Base-by-base conservation (phyloP, 176 grass and related monocot genomes). In the Oryza glaberrima region DNA sequence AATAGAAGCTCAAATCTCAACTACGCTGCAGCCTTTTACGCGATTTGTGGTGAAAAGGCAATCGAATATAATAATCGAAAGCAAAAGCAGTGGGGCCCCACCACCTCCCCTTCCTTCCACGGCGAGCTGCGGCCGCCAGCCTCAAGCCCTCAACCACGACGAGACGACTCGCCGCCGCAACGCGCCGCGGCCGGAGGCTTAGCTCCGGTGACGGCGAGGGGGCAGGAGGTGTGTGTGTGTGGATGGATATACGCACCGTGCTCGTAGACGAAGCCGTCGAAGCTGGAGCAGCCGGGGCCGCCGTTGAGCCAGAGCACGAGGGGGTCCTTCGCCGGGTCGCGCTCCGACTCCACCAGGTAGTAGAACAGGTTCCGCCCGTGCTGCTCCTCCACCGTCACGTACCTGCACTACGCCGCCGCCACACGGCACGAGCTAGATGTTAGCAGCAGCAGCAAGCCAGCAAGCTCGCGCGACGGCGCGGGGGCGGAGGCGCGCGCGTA, bases 181-280 rank as follows among this genome's bases (percentile, higher is more conserved):
- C 16, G 15, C 10, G 51, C 51, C 12, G 3, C 16, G 6, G 49
- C 49, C 49, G 51, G 54, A 14, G 7, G 19, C 58, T 9, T 10
- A 2, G 5, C 3, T 19, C 51, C 58, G 58, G 58, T 1, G 20
- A 11, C 20, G 20, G 11, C 20, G 0, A 5, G 41, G 0, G 4
- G 3, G 41, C 5, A 40, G 20, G 13, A n/a, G 22, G 60, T 0
- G 4, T 7, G 70, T 35, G 35, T 26, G 26, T 35, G 35, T 4
- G 35, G 35, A 36, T 36, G 35, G 35, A 36, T 36, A 9, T 1
- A 65, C 83, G 60, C 60, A 88, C 90, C 90, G 78, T 91, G 90
- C 68, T 91, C 90, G 85, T 91, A 91, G 77, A 91, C 81, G 86
- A 91, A 91, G 86, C 90, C 90, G 58, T 91, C 90, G 72, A 91